Evolutionary conservation across 805 yeast species (phyloP), one percentile per base, ranked within the genome.

Genomic region (Saturnispora besseyi): DNA sequence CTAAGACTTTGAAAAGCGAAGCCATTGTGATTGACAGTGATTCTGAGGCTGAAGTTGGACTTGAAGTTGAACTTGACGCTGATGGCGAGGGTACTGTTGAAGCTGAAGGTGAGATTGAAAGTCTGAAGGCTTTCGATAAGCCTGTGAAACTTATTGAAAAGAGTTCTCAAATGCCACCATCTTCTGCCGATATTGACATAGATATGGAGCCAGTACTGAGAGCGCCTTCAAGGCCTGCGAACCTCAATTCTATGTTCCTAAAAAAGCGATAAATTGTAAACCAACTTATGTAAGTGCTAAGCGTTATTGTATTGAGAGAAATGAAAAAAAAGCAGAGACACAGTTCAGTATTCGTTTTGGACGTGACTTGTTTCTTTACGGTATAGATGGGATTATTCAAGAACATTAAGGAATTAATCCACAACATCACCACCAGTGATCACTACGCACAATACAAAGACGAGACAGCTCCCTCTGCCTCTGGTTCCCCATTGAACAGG

Each of bases 401-500:
- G 21, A 58, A 58, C 42, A 53, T 67, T 55, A 61, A 71, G 60
- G 66, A 69, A 59, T 65, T 66, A 48, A 54, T 67, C 50, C 64
- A 78, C 57, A 75, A 79, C 28, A 70, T 78, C 38, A 77, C 82
- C 7, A 78, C 83, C 3, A 75, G 73, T 7, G 83, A 78, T 55
- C 82, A 78, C 58, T 78, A 78, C 59, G 83, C 83, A 22, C 72
- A 76, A 38, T 78, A 74, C 52, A 79, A 72, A 11, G 67, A 68
- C 15, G 43, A 63, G 48, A 61, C 57, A 58, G 18, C 57, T 53
- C 41, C 59, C 59, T 49, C 63, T 55, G 59, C 62, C 30, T 58
- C 64, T 10, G 58, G 62, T 30, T 59, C 64, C 13, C 68, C 68
- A 31, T 30, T 40, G 18, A 37, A 29, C 41, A 53, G 60, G 8